Evolutionary conservation across 2,329 filamentous ascomycete species (phyloP).

Genomic region (Nigrospora osmanthi): DNA sequence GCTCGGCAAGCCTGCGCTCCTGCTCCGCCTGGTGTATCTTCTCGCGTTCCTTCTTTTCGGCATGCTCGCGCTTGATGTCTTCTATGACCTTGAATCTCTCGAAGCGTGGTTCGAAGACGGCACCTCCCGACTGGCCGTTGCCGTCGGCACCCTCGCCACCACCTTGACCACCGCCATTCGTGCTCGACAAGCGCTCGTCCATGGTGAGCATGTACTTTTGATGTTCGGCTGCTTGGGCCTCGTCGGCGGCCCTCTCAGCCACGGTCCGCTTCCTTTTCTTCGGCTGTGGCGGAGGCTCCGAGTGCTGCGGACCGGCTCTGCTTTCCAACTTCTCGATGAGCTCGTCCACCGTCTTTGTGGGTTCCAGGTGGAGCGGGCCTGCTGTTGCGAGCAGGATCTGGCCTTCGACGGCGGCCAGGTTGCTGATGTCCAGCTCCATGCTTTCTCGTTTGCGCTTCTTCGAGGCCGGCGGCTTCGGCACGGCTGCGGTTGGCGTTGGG

Average conservation of each 20-base stretch:
- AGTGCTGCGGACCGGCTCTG: slow-evolving; percentile 70
- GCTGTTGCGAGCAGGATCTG: slow-evolving; percentile 67
- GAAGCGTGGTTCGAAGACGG: slow-evolving; percentile 78
- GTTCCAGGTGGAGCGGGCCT: slow-evolving; percentile 69
- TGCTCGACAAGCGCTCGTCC: slow-evolving; percentile 71
- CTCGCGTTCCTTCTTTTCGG: slow-evolving; percentile 70
- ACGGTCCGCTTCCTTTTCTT: slow-evolving; percentile 90
- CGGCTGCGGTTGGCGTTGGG: slow-evolving; percentile 34
- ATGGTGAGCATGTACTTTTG: slow-evolving; percentile 90
- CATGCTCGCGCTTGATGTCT: slow-evolving; percentile 70
- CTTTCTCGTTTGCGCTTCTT: slow-evolving; percentile 64
- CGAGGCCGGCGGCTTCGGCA: slow-evolving; percentile 50
- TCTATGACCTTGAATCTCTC: slow-evolving; percentile 88
- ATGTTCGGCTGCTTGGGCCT: slow-evolving; percentile 80
- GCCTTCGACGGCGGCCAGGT: slow-evolving; percentile 68
- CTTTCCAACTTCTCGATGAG: slow-evolving; percentile 64
- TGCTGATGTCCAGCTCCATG: slow-evolving; percentile 68
- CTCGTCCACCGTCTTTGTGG: slow-evolving; percentile 61
- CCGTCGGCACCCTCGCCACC: slow-evolving; percentile 55
- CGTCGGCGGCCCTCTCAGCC: slow-evolving; percentile 90
- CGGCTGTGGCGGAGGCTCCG: slow-evolving; percentile 67
- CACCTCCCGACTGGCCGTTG: slow-evolving; percentile 63
- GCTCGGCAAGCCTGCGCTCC: slow-evolving; percentile 41
- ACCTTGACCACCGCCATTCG: slow-evolving; percentile 47
- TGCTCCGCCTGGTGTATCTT: slow-evolving; percentile 60